Base-by-base conservation (phyloP, 208 protist species). In the Novymonas esmeraldas region DNA sequence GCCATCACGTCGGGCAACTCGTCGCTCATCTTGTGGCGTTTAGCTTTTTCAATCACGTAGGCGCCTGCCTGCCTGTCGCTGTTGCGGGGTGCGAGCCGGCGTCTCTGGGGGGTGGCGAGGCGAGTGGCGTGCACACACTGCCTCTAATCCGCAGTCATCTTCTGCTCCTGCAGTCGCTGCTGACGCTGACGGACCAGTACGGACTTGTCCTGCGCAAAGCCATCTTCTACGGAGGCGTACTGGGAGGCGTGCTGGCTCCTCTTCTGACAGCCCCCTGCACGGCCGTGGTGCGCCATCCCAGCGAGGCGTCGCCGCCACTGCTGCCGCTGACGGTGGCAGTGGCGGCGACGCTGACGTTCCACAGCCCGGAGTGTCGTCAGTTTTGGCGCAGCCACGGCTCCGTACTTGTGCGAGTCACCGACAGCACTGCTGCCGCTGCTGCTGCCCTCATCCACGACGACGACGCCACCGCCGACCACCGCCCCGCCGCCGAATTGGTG, bases 1-100 rank as follows among this genome's bases (percentile, higher is more conserved):
- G 62, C 20, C 44, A 68, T 13, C 66, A 82, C 46, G 41, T 82
- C 16, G 77, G 72, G 9, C 57, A 71, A 31, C 42, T 82, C 50
- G 67, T 61, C 29, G 34, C 44, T 9, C 28, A 46, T 11, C n/a
- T 81, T 29, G 28, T 75, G 14, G 20, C 48, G 28, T 57, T 61
- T 33, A 56, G 70, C 28, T 51, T 73, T 7, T 77, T 63, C 42
- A 11, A 11, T 3, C 55, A 38, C 18, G 54, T 73, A 39, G 29
- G 54, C 39, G 24, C 16, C 6, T 69, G 75, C 67, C 54, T 76
- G 56, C 26, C 61, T 18, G 14, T 9, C 16, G 16, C 22, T 31
- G 0, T 61, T 9, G 39, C 14, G 7, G 2, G 13, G 22, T 24
- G n/a, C n/a, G n/a, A n/a, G n/a, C n/a, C n/a, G n/a, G n/a, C n/a